A percentile compares a stretch with the other conserved stretches of the same genome.
These are phyloP conservation scores for Amanita fuliginea DNA, from an alignment of 768 basidiomycete species.

Conservation along the genomic window DNA sequence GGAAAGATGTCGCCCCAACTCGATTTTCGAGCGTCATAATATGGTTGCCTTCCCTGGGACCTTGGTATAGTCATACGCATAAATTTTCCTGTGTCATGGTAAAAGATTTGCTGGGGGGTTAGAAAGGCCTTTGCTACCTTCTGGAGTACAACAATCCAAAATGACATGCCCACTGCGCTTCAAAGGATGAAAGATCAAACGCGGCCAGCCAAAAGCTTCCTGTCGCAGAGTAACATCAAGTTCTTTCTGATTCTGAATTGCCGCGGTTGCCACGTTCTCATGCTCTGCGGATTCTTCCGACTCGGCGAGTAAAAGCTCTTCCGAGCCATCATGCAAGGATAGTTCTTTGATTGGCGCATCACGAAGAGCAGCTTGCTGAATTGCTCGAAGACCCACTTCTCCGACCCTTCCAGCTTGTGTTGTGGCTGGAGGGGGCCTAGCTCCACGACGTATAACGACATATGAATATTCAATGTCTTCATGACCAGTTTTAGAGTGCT, in stretches of 20 bases:
- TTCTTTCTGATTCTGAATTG: slow-evolving; percentile 17
- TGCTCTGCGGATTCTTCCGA: not conserved
- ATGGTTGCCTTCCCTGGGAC: slow-evolving; percentile 92
- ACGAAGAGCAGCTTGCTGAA: slow-evolving; percentile 22
- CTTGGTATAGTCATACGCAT: slow-evolving; percentile 87
- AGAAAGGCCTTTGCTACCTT: slow-evolving; percentile 67
- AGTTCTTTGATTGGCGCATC: slow-evolving; percentile 28
- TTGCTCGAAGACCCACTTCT: slow-evolving; percentile 35
- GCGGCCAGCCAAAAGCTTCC: slow-evolving; percentile 84
- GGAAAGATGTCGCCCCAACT: slow-evolving; percentile 95
- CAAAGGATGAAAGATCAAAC: slow-evolving; percentile 85
- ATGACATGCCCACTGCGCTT: slow-evolving; percentile 89
- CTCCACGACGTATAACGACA: slow-evolving; percentile 74
- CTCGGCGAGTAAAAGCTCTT: slow-evolving; percentile 8
- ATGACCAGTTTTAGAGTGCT: slow-evolving; percentile 75
- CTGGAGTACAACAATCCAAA: slow-evolving; percentile 75
- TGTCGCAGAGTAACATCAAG: slow-evolving; percentile 46
- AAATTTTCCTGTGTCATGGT: slow-evolving; percentile 60
- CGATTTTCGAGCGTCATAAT: slow-evolving; percentile 90
- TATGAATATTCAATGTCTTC: slow-evolving; percentile 89
- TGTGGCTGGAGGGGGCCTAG: slow-evolving; percentile 37
- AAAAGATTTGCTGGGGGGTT: not conserved
- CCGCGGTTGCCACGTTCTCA: not conserved
- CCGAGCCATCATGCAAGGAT: slow-evolving; percentile 23
- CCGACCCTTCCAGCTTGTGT: slow-evolving; percentile 41